Percentiles rank a stretch among this genome's conserved stretches.
These are phyloP conservation scores for Rhodomyrtus psidioides DNA, from an alignment of 441 rosid species.

Conservation along the genomic window DNA sequence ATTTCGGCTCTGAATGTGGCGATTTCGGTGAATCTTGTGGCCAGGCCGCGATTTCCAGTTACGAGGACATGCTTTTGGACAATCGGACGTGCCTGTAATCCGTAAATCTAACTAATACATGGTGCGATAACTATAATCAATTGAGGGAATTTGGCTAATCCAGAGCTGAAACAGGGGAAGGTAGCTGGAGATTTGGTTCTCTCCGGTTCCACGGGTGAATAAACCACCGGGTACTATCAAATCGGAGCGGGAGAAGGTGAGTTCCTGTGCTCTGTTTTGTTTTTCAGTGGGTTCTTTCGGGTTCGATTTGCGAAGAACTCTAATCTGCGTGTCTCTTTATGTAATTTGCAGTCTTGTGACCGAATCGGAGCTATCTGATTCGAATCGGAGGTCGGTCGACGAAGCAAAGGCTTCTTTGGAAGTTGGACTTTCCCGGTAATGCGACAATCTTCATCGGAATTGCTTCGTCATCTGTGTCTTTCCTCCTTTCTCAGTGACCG, in stretches of 20 bases:
- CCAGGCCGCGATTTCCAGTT: not conserved
- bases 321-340: not conserved
- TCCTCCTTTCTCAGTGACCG: not conserved
- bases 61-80: not conserved
- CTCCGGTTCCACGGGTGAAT: not conserved
- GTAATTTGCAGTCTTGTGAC: not conserved
- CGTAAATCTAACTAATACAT: not conserved
- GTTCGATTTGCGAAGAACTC: not conserved
- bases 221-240: not conserved
- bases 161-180: not conserved
- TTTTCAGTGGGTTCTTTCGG: not conserved
- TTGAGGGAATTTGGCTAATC: not conserved
- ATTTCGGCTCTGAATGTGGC: not conserved
- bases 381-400: not conserved
- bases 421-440: not conserved
- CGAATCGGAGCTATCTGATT: not conserved
- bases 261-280: not conserved
- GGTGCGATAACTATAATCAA: not conserved
- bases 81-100: not conserved
- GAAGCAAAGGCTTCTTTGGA: not conserved
- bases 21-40: not conserved
- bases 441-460: not conserved
- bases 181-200: not conserved
- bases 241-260: not conserved
- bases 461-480: not conserved